Conservation (phyloP, 108 stramenopile genomes). For the Cyclotella baltica region DNA sequence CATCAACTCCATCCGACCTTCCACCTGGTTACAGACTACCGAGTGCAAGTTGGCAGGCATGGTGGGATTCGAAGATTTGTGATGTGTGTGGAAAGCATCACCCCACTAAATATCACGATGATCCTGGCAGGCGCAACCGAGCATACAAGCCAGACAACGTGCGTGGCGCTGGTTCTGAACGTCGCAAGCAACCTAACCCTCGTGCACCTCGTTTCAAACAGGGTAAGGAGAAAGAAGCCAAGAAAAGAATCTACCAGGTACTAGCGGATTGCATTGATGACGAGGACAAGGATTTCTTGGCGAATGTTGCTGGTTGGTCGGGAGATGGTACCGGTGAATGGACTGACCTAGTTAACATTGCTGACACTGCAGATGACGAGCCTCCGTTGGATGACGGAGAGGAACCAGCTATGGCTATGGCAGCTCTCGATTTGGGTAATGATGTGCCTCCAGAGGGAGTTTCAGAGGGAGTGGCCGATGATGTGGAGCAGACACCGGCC, state of each 20-base stretch:
- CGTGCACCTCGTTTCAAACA: background rate
- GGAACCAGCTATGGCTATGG: background rate
- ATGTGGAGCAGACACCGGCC: background rate
- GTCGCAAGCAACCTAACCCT: background rate
- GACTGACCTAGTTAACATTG: too few relatives aligned
- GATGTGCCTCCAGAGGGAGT: background rate
- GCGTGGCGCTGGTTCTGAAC: too few relatives aligned
- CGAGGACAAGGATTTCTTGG: too few relatives aligned
- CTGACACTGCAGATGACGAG: too few relatives aligned
- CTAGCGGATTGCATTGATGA: background rate
- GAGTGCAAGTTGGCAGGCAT: background rate
- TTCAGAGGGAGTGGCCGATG: background rate
- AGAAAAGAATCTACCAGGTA: background rate
- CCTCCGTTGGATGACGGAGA: background rate
- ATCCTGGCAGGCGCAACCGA: background rate
- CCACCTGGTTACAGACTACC: too few relatives aligned
- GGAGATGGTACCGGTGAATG: too few relatives aligned
- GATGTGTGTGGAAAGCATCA: background rate
- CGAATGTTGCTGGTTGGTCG: too few relatives aligned
- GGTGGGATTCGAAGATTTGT: background rate
- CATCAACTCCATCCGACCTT: too few relatives aligned
- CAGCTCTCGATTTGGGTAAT: background rate
- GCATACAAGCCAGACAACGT: background rate
- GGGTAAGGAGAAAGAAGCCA: background rate
- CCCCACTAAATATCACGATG: slow-evolving; percentile 6